These are phyloP conservation scores for Phytophthora chlamydospora DNA, from an alignment of 352 stramenopile species.

Conservation along the genomic window DNA sequence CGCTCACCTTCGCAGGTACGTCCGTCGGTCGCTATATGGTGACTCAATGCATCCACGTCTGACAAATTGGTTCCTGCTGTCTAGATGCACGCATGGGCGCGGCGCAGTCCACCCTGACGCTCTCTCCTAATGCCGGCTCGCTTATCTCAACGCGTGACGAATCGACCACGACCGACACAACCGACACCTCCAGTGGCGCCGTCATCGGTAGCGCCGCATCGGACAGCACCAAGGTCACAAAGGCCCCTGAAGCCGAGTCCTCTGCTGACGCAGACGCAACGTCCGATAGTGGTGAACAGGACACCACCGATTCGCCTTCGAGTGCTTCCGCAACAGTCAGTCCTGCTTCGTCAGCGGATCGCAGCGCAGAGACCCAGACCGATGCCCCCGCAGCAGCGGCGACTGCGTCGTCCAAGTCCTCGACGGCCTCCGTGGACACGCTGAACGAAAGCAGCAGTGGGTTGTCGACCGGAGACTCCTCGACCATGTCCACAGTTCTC, in stretches of 20 bases:
- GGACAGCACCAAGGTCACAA: slow-evolving; percentile 11
- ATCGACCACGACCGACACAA: background rate
- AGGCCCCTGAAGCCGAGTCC: slow-evolving; percentile 4
- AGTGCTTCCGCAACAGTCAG: slow-evolving; percentile 20
- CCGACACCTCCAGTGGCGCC: background rate
- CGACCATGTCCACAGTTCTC: slow-evolving; percentile 15
- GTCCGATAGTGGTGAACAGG: slow-evolving; percentile 14
- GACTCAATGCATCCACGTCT: no score
- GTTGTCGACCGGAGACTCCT: background rate
- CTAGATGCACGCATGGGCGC: slow-evolving; percentile 22
- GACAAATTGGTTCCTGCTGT: background rate
- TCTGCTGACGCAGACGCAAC: slow-evolving; percentile 1
- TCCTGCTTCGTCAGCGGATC: slow-evolving; percentile 8
- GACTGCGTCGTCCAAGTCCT: slow-evolving; percentile 19
- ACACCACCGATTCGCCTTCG: slow-evolving; percentile 7
- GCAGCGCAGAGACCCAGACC: slow-evolving; percentile 10
- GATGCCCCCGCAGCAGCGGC: slow-evolving; percentile 4
- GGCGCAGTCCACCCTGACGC: slow-evolving; percentile 19
- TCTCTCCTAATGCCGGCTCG: slow-evolving; percentile 18
- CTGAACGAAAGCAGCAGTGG: slow-evolving; percentile 21
- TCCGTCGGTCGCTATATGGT: no score
- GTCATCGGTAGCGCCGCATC: slow-evolving; percentile 23
- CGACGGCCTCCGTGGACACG: slow-evolving; percentile 19
- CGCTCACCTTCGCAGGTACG: slow-evolving; percentile 28
- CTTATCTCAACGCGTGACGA: slow-evolving; percentile 26